These are phyloP conservation scores for Megacollybia platyphylla DNA, from an alignment of 1,284 basidiomycete genomes.

Conservation along the genomic window DNA sequence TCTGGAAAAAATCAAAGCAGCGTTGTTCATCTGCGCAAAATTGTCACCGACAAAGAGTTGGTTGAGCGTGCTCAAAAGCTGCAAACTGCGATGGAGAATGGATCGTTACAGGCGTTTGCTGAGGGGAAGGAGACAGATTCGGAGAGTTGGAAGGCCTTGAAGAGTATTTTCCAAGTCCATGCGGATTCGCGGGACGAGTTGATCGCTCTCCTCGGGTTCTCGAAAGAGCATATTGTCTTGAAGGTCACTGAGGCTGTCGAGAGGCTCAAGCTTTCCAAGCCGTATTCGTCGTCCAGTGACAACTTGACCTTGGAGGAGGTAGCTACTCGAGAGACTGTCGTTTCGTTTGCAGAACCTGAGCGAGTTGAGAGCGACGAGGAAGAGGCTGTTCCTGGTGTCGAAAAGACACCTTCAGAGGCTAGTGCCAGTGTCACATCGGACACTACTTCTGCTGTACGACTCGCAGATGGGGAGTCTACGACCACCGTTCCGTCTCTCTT, in stretches of 20 bases:
- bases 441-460: constrained; percentile 42
- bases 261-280: constrained; percentile 41
- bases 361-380: constrained; percentile 29
- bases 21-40: constrained; percentile 63
- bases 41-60: constrained; percentile 71
- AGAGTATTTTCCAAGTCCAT: constrained; percentile 65
- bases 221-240: constrained; percentile 73
- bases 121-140: constrained; percentile 35
- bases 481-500: constrained; percentile 84
- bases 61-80: constrained; percentile 71
- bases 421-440: constrained; percentile 55
- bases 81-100: constrained; percentile 53
- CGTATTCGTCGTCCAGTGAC: constrained; percentile 15
- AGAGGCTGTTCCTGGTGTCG: constrained; percentile 22
- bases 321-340: constrained; percentile 46
- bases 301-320: constrained; percentile 25
- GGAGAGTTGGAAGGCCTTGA: constrained; percentile 82
- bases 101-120: constrained; percentile 53
- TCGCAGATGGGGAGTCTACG: constrained; percentile 62
- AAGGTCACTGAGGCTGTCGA: constrained; percentile 78
- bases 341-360: constrained; percentile 68
- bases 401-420: constrained; percentile 64
- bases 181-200: constrained; percentile 86
- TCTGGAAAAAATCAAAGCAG: constrained; percentile 71
- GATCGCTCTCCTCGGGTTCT: constrained; percentile 86